Base-by-base conservation (phyloP, 495 filamentous ascomycete genomes). In the Penicillium atrosanguineum region DNA sequence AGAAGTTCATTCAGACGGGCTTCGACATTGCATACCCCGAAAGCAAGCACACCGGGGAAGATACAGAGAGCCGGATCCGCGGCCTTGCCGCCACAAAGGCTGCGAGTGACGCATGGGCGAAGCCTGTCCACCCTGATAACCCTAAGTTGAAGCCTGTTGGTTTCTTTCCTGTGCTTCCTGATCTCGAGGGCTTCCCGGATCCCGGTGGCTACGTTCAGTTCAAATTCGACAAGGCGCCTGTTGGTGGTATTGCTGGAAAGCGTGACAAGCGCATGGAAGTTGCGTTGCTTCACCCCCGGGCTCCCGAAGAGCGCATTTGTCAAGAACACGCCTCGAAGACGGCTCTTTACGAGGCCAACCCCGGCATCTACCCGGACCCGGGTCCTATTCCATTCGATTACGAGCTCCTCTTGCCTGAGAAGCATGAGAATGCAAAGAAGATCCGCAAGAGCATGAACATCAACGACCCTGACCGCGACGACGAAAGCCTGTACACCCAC, bases 141-240 rank as follows among this genome's bases (percentile, higher is more conserved):
- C 81, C 83, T n/a, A 83, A 85, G 57, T 62, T 95, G 43, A 86
- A 87, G 61, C 75, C 91, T 7, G 79, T 95, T 28, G 90, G 91
- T 43, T 83, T 83, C 53, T 92, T 84, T 62, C 89, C 94, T 1
- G 62, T 98, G 14, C 70, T 96, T 2, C 94, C 94, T 1, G 94
- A 97, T 59, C 80, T 92, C n/a, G 83, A 89, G 16, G 88, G 89
- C 8, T 86, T 92, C 63, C 87, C 91, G n/a, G 89, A 96, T 65
- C 85, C 84, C 23, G 90, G 90, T 49, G 85, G 86, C 15, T 97
- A 90, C 68, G 83, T 95, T 52, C 83, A 92, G 11, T 83, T 91
- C 70, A 97, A 97, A 57, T 97, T 97, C 72, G 77, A 80, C 38
- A 89, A 86, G 43, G 90, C 93, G 52, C 93, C 94, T 0, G 79